These are phyloP conservation scores for Vachellia collinsii DNA, from an alignment of 306 rosid genomes.

Conservation along the genomic window DNA sequence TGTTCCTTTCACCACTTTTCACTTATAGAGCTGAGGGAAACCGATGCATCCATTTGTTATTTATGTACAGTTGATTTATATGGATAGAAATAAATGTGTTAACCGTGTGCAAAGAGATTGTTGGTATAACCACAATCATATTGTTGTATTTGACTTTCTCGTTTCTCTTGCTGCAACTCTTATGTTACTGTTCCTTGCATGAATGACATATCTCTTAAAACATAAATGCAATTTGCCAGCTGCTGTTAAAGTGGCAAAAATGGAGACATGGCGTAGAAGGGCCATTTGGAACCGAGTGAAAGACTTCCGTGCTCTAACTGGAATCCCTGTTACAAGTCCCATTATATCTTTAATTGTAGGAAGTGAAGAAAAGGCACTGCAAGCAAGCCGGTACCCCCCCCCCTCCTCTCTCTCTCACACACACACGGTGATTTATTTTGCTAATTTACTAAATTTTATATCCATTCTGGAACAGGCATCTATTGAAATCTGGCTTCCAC, in stretches of 20 bases:
- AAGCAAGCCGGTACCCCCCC: constrained; percentile 71
- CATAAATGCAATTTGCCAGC: constrained; percentile 57
- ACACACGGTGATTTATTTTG: background rate
- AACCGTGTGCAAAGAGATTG: constrained; percentile 6
- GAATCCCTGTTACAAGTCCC: constrained; percentile 83
- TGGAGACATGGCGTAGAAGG: constrained; percentile 83
- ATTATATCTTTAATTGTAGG: constrained; percentile 90
- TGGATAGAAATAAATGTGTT: constrained; percentile 10
- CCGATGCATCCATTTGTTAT: constrained; percentile 15
- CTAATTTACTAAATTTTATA: constrained; percentile 29
- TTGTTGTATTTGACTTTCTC: constrained; percentile 18
- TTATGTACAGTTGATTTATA: background rate
- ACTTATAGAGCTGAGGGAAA: constrained; percentile 9
- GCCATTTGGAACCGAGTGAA: constrained; percentile 76
- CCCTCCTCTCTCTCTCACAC: constrained; percentile 2
- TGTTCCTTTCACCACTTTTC: constrained; percentile 3
- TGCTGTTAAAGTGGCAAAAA: constrained; percentile 76
- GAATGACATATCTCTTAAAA: constrained; percentile 12
- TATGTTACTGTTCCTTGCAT: background rate
- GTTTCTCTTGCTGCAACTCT: constrained; percentile 25
- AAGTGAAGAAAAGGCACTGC: constrained; percentile 81
- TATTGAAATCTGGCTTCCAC: constrained; percentile 90
- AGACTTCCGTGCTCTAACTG: constrained; percentile 78
- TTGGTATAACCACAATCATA: background rate
- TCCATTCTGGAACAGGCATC: constrained; percentile 56